Evolutionary conservation across 2,329 filamentous ascomycete genomes (phyloP), one percentile per base, ranked within the genome.

Genomic region (Fusarium mexicanum): DNA sequence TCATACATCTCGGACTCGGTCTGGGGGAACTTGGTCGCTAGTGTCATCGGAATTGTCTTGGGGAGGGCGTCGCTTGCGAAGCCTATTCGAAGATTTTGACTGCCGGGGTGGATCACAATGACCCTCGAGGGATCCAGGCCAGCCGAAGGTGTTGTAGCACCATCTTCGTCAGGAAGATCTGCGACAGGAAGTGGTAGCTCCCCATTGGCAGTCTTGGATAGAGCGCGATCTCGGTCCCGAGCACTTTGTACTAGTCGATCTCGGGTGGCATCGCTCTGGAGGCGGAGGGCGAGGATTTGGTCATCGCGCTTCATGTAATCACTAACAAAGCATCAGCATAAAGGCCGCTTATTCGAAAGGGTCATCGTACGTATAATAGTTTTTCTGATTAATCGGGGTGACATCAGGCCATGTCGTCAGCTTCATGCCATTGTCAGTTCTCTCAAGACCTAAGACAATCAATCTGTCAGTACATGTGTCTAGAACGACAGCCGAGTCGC

Each of bases 251-350:
- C 92, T 82, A 98, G 92, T 70, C 91, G 90, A 72, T 96, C 95
- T 75, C 94, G 89, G 58, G 91, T 92, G 77, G 96, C 94, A 82
- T 99, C 96, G 83, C 92, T 93, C 78, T 97, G 94, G 22, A 97
- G 89, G 79, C 96, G 92, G 64, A 96, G 90, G 18, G 96, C 94
- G 40, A 99, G 91, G 68, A 97, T 92, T 85, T 99, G 96, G 79
- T 98, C 96, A 86, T 99, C 96, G 79, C 96, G 93, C 86, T 99
- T 99, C 85, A 99, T 93, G 79, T 98, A 99, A 81, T 99, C 96
- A 70, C 95, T 98, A 76, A 38, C 61, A 51, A 66, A 50, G 50
- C 29, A 71, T 79, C 59, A 80, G 74, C 44, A 66, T 37, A 47
- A 14, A 22, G 33, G 26, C 58, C 51, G 61, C 47, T 46, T 35